Evolutionary conservation across 2,329 filamentous ascomycete genomes (phyloP).

Genomic region (Ceratocystis smalleyi): DNA sequence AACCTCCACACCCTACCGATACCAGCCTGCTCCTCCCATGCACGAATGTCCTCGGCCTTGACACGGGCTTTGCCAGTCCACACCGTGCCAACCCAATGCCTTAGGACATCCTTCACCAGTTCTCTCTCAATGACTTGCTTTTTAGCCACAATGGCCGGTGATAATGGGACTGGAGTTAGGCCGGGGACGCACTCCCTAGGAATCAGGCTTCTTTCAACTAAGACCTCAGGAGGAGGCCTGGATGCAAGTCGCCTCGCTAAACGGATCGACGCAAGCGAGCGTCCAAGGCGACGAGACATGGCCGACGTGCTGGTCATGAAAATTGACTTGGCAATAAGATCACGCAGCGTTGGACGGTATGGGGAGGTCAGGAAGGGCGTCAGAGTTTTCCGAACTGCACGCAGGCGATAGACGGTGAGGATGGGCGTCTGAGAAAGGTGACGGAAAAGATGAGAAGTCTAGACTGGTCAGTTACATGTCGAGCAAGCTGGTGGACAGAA

Average conservation of each 20-base stretch:
- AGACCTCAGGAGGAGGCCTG: slow-evolving; percentile 42
- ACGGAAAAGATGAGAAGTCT: slow-evolving; percentile 49
- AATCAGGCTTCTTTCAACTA: slow-evolving; percentile 49
- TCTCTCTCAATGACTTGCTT: slow-evolving; percentile 50
- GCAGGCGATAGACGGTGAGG: slow-evolving; percentile 47
- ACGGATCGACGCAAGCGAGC: slow-evolving; percentile 49
- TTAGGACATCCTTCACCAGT: slow-evolving; percentile 48
- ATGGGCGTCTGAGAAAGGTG: slow-evolving; percentile 48
- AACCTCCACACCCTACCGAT: slow-evolving; percentile 45
- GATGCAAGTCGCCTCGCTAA: slow-evolving; percentile 45
- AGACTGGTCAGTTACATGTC: slow-evolving; percentile 10
- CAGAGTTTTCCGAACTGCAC: slow-evolving; percentile 38
- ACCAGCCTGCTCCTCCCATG: slow-evolving; percentile 36
- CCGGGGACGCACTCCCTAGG: slow-evolving; percentile 47
- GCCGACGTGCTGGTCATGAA: slow-evolving; percentile 52
- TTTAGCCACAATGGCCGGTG: slow-evolving; percentile 46
- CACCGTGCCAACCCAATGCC: slow-evolving; percentile 47
- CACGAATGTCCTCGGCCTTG: slow-evolving; percentile 32
- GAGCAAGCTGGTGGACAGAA: neutral
- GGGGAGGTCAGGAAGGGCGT: slow-evolving; percentile 40
- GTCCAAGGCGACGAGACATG: slow-evolving; percentile 46
- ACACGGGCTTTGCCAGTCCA: slow-evolving; percentile 39
- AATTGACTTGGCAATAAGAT: slow-evolving; percentile 49
- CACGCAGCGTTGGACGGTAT: slow-evolving; percentile 41
- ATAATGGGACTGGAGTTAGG: slow-evolving; percentile 29